Evolutionary conservation across 257 asterid species (phyloP), one percentile per base, ranked within the genome.

Genomic region (Gardenia jasminoides): DNA sequence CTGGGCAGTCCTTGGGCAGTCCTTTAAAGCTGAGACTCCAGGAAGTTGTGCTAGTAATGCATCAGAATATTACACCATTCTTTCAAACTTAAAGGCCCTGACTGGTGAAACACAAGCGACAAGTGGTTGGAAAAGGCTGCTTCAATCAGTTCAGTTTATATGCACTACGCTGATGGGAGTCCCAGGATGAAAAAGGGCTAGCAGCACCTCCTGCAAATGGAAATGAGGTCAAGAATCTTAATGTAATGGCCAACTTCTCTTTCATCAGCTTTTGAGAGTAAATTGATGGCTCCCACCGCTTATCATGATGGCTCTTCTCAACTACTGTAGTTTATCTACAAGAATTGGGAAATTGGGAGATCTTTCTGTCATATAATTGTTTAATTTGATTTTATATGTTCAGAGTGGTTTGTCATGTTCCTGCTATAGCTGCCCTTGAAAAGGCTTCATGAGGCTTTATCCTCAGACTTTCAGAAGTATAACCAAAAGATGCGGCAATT

Each of bases 401-500:
- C 79, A 89, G 96, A 87, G 78, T 73, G 86, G 74, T 54, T 76
- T 33, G 69, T 79, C 87, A 89, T 78, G 95, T 90, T 81, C 56
- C 81, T 48, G 87, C 87, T 68, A 85, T 90, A 81, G 84, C 79
- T 80, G 88, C 94, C 74, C 94, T 94, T 81, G 98, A 94, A 89
- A 85, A 89, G 80, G 95, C 89, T 4, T 39, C 91, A 92, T 67
- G 92, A 90, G 62, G 72, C 82, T 64, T 85, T 89, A 69, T 81
- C 92, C 56, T 80, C 86, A 62, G 92, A 89, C 83, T 88, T 85
- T 82, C 88, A 76, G 83, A 94, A 91, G 88, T 94, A 93, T 76
- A 92, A 92, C 73, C 92, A 88, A 72, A 95, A 95, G 91, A 89
- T 93, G 99, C 81, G 96, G 85, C 91, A 87, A 59, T 71, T 92